Base-by-base conservation (phyloP, 768 basidiomycete genomes). In the Gymnopilus dilepis region DNA sequence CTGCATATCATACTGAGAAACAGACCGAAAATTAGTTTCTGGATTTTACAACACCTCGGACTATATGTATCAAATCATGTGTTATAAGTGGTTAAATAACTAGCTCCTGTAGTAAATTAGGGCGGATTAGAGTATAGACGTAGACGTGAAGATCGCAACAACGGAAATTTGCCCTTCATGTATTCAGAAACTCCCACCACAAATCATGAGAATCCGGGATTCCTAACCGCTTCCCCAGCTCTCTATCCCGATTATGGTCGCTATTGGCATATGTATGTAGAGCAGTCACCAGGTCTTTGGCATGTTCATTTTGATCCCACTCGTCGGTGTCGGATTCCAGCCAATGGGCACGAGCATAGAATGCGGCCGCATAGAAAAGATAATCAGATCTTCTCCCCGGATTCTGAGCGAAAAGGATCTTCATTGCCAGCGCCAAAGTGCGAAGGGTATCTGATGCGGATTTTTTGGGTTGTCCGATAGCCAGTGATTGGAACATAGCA, bases 141-240 rank as follows among this genome's bases (percentile, higher is more conserved):
- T n/a, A n/a, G n/a, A n/a, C n/a, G n/a, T n/a, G n/a, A n/a, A n/a
- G n/a, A n/a, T n/a, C n/a, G n/a, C n/a, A n/a, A n/a, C n/a, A n/a
- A n/a, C n/a, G n/a, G n/a, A n/a, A n/a, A n/a, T n/a, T n/a, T n/a
- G n/a, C n/a, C n/a, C n/a, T n/a, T 21, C 19, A 41, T 15, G 3
- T n/a, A 15, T 50, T 50, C 47, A 50, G 11, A 17, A 50, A 50
- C 26, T 50, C 47, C 47, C 47, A 50, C 47, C 47, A 45, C 17
- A 9, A 15, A 50, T 28, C 30, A 30, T 5, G 26, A 28, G 47
- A 6, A 2, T 31, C 47, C 15, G 47, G 47, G 4, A 50, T 50
- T 17, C 47, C 47, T n/a, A 50, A 8, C 26, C 47, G 47, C 19
- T 50, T 50, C 15, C 47, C 47, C 3, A 50, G 47, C 17, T 30